Conservation (phyloP, 2,329 filamentous ascomycete genomes). For the Periconia macrospinosa region DNA sequence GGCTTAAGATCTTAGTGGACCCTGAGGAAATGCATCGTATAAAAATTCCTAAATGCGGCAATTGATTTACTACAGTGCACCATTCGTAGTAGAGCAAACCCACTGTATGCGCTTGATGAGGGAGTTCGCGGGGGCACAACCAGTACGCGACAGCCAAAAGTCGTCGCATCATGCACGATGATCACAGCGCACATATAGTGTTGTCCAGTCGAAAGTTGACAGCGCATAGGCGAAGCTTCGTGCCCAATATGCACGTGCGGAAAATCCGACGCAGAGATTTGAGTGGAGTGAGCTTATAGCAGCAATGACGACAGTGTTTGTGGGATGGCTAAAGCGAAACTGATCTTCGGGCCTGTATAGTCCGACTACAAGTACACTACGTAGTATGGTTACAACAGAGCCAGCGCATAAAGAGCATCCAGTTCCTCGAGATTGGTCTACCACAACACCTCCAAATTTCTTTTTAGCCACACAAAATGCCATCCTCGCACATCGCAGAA, state of each 20-base stretch:
- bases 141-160: not conserved
- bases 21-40: not conserved
- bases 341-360: not conserved
- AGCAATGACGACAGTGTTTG: constrained; percentile 9
- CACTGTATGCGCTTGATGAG: not conserved
- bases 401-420: not conserved
- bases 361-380: not conserved
- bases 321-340: not conserved
- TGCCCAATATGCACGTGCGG: not conserved
- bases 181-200: constrained; percentile 7
- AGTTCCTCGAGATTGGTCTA: not conserved
- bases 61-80: not conserved
- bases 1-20: not conserved
- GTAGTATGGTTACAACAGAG: not conserved
- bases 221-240: constrained; percentile 4
- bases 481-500: constrained; percentile 1
- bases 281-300: not conserved
- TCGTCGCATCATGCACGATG: constrained; percentile 9
- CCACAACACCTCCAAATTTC: not conserved
- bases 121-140: constrained; percentile 2
- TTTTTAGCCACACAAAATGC: not conserved
- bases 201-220: constrained; percentile 9
- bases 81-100: not conserved
- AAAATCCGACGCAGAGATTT: not conserved
- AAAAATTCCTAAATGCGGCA: not conserved